Base-by-base conservation (phyloP, 257 asterid species). In the Lantana camara region DNA sequence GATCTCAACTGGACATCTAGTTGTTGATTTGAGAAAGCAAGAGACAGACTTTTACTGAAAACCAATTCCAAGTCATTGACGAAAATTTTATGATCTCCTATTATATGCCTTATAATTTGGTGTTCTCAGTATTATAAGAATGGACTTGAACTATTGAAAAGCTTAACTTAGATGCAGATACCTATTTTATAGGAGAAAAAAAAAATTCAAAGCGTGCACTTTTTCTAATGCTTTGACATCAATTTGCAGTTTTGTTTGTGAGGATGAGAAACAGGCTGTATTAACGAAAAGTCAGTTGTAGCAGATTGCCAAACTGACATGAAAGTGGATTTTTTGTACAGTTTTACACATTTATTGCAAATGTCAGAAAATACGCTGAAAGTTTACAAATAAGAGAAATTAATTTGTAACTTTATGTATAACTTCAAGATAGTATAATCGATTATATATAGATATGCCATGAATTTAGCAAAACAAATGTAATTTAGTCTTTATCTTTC, bases 251-350 rank as follows among this genome's bases (percentile, higher is more conserved):
- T 76, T 94, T 68, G 95, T 90, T 15, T 94, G 99, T 67, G 97
- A 85, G 76, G 95, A 90, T 71, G 91, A 81, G 72, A 94, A 84
- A 73, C 96, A 94, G 79, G 97, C 99, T n/a, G 88, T 81, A 47
- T 86, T 96, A 7, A 96, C 88, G 72, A 94, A 94, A 78, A 90
- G 97, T 76, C 99, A 90, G 87, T 71, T 94, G 73, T 97, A 94
- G 95, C 99, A 90, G 80, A 79, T 94, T 38, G 97, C 95, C 6
- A 78, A 96, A 72, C 99, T n/a, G n/a, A n/a, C n/a, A n/a, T n/a
- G n/a, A n/a, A n/a, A n/a, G n/a, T n/a, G n/a, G n/a, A n/a, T n/a
- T n/a, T n/a, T n/a, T n/a, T n/a, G n/a, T n/a, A n/a, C n/a, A n/a
- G n/a, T n/a, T n/a, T n/a, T n/a, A n/a, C n/a, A n/a, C n/a, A n/a